Base-by-base conservation (phyloP, 169 alveolate species). In the Plasmodium inui region DNA sequence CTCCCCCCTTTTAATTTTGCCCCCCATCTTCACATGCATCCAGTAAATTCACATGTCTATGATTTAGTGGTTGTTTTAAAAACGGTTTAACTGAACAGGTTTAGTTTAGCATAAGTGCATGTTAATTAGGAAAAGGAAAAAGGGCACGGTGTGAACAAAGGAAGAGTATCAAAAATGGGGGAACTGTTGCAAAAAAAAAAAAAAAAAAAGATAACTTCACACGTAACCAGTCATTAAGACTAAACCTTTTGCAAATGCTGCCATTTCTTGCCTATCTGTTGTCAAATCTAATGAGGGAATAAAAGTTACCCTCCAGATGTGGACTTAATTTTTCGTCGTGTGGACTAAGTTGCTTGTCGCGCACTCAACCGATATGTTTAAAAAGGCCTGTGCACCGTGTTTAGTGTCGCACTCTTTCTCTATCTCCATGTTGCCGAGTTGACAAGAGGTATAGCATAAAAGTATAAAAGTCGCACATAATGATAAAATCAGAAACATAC, bases 31-130 rank as follows among this genome's bases (percentile, higher is more conserved):
- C 19, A 53, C 34, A 41, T 26, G 46, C 37, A 82, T 44, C 53
- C 22, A 57, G 14, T 57, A 82, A 4, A 28, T 82, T 55, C 57
- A 57, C 71, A 70, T 55, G 26, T 34, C 80, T 55, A 82, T 30
- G 81, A 82, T 82, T 26, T 57, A 50, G 71, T 55, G 72, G 53
- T 32, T 55, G 22, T 82, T 82, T 82, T 57, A 53, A 30, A 30
- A 53, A 53, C 19, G 22, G 44, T 30, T 14, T 82, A 19, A 82
- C 9, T 57, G 41, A 82, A 82, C 67, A 50, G 71, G 61, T 57
- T 22, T 34, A 82, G 79, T 50, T 82, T 26, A 55, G 34, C 81
- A 19, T 57, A 82, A 57, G 22, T 53, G 26, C 26, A 55, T 82
- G 28, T 82, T 82, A 55, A 82, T 30, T 82, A n/a, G 12, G 22